Percentiles rank a stretch among this genome's conserved stretches.
Evolutionary conservation across 2,329 filamentous ascomycete genomes (phyloP).

Genomic region (Mycosphaerelloides madeirae): DNA sequence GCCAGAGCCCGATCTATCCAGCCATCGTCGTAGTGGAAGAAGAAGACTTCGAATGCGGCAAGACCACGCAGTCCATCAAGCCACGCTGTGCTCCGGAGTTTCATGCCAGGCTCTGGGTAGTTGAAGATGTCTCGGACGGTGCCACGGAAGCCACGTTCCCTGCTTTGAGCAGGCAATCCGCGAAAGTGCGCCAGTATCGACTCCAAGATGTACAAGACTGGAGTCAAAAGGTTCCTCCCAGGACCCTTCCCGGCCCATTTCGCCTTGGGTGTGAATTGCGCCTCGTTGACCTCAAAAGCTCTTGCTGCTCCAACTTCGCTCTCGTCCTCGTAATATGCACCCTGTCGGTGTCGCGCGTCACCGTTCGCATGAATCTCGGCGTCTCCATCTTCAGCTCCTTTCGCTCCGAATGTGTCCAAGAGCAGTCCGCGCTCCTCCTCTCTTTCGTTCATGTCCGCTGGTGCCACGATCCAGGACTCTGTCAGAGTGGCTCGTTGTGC

Average conservation of each 20-base stretch:
- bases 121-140: conserved; percentile 10
- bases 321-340: not conserved
- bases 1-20: conserved; percentile 11
- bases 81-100: conserved; percentile 14
- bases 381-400: not conserved
- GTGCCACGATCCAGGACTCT: too few relatives aligned
- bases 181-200: not conserved
- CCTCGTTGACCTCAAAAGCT: too few relatives aligned
- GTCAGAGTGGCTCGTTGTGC: too few relatives aligned
- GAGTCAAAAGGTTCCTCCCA: not conserved
- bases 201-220: not conserved
- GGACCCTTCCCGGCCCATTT: too few relatives aligned
- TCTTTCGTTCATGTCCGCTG: not conserved
- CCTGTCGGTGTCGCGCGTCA: not conserved
- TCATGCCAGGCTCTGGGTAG: conserved; percentile 8
- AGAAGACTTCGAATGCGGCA: conserved; percentile 21
- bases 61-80: conserved; percentile 23
- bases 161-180: not conserved
- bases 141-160: conserved; percentile 2
- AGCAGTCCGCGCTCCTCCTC: not conserved
- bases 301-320: not conserved
- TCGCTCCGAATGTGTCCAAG: not conserved
- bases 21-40: conserved; percentile 19
- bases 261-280: too few relatives aligned
- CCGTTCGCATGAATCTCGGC: not conserved